Base-by-base conservation (phyloP, 768 basidiomycete species). In the Cystobasidium ongulense region DNA sequence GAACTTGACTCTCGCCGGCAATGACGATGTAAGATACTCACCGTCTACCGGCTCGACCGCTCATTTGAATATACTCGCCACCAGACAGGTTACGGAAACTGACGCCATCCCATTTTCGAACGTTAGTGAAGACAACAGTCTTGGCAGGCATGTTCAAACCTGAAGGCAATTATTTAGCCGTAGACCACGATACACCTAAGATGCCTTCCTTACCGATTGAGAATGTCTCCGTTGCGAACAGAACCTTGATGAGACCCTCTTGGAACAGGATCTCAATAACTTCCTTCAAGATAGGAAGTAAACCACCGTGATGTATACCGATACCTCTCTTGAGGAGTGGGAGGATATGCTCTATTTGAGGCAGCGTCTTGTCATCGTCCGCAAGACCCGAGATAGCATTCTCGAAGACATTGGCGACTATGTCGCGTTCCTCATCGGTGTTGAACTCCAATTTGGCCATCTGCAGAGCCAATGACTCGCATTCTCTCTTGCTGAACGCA, bases 11-110 rank as follows among this genome's bases (percentile, higher is more conserved):
- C 33, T 27, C 2, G 57, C 21, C 23, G 5, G 23, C 7, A 10
- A 5, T 21, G 13, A 35, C 5, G 29, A 27, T 5, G 4, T 5
- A 4, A 5, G 29, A 17, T 5, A 59, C 57, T 10, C 29, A 59
- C 57, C 57, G 88, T 78, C 96, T 89, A 76, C 96, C 96, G 1
- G 96, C 96, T 72, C 96, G 90, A 71, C 96, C 96, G 0, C 93
- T 94, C 96, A 99, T 99, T 80, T 99, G 96, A 78, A 98, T 96
- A 81, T 99, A 99, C 85, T 99, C 96, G 72, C 96, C 90, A 57
- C 82, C 82, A 0, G 92, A 92, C 39, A 99, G 84, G 80, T 91
- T 91, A 31, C 96, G 86, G 83, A 96, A 96, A 78, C 94, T 92
- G 53, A 87, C 87, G 0, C 96, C 96, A 80, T 99, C 96, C 78